Base-by-base conservation (phyloP, 1,284 basidiomycete genomes). In the Trichosporon faecale region DNA sequence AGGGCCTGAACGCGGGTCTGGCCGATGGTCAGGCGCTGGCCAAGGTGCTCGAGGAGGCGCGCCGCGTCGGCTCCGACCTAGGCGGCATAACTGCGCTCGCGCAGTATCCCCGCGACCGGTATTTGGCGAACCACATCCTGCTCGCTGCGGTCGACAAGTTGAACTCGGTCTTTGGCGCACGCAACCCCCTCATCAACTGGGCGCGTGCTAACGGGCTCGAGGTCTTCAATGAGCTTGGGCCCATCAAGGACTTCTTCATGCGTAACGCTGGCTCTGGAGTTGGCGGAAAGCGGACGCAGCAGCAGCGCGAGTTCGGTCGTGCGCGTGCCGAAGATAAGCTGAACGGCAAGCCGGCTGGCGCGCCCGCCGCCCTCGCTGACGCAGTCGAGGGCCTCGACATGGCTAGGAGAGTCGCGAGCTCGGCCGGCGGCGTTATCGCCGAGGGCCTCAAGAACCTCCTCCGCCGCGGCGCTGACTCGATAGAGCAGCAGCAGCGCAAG, bases 1-100 rank as follows among this genome's bases (percentile, higher is more conserved):
- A 99, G 80, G 97, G 96, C 0, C 85, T 99, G 55, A 99, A 99
- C 81, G 86, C 96, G 76, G 97, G 96, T 21, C 85, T 99, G 18
- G 91, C 87, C 1, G 96, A 99, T 79, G 93, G 90, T 0, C 87
- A 90, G 76, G 87, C 87, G 67, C 87, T 96, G 23, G 85, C 89
- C 1, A 84, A 85, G 44, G 89, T 88, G 73, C 88, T 95, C 55
- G 83, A 88, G 33, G 76, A 85, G 6, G 86, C 90, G 0, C 77
- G 91, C 35, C 73, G 77, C 18, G 80, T 86, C 7, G 94, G 94
- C 6, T 89, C 89, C 5, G 95, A 96, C 80, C 87, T 96, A 66
- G 94, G 94, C 89, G 90, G 91, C 2, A 87, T 89, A 76, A 93
- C 91, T 0, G 86, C 91, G 2, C 87, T 96, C 21, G 82, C 88